Conservation (phyloP, 768 basidiomycete genomes). For the Hirschioporus abietinus region DNA sequence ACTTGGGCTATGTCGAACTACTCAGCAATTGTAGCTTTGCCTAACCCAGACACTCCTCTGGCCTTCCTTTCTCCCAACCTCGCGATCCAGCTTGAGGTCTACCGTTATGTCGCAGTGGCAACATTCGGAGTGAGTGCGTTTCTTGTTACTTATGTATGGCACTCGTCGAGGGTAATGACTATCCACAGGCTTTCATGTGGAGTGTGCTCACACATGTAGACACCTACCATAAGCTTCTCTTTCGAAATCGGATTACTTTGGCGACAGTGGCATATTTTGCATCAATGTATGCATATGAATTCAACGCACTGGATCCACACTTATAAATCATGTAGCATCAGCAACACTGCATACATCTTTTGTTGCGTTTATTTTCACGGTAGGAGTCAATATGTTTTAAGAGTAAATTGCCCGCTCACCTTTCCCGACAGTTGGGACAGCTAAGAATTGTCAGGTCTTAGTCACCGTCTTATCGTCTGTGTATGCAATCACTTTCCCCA, state of each 20-base stretch:
- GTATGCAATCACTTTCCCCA: constrained; percentile 7
- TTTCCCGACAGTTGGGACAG: neutral
- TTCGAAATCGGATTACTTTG: constrained; percentile 13
- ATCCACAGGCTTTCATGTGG: constrained; percentile 23
- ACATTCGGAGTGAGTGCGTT: constrained; percentile 20
- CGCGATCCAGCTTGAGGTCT: constrained; percentile 23
- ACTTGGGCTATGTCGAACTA: neutral
- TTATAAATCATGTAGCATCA: constrained; percentile 8
- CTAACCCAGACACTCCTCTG: constrained; percentile 28
- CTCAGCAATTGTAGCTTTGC: constrained; percentile 7
- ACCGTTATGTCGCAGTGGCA: constrained; percentile 25
- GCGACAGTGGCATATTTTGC: constrained; percentile 23
- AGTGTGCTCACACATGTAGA: constrained; percentile 25
- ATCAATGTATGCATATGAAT: constrained; percentile 22
- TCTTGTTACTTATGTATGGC: neutral
- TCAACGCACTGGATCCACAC: neutral
- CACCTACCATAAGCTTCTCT: constrained; percentile 23
- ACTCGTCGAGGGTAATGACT: neutral
- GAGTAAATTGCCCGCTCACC: neutral
- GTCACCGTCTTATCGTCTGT: neutral
- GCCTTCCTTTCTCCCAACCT: constrained; percentile 24
- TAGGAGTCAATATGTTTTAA: constrained; percentile 17
- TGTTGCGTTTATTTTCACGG: constrained; percentile 21
- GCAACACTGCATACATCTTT: constrained; percentile 19
- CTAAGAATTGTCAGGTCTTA: neutral